A percentile compares a stretch with the other conserved stretches of the same genome.
These are phyloP conservation scores for Atkinsonella texensis DNA, from an alignment of 2,329 filamentous ascomycete species.

Conservation along the genomic window DNA sequence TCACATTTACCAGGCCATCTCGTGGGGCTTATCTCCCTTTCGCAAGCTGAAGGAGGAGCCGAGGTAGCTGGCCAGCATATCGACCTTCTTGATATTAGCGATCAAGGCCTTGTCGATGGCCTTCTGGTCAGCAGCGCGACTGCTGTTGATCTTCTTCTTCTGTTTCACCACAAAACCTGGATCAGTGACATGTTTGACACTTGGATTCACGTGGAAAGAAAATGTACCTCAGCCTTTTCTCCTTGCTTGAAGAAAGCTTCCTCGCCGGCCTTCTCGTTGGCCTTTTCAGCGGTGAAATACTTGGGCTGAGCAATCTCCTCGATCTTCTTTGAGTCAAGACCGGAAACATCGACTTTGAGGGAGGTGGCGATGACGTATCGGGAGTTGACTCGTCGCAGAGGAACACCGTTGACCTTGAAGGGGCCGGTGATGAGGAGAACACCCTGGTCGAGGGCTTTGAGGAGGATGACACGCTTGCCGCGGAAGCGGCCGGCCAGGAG, in stretches of 20 bases:
- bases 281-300: slow-evolving; percentile 97
- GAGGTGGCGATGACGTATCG: slow-evolving; percentile 90
- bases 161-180: slow-evolving; percentile 27
- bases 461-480: slow-evolving; percentile 98
- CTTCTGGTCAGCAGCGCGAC: slow-evolving; percentile 95
- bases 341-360: slow-evolving; percentile 70
- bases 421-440: slow-evolving; percentile 97
- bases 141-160: slow-evolving; percentile 95
- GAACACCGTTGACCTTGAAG: slow-evolving; percentile 99
- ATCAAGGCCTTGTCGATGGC: slow-evolving; percentile 93
- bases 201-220: background rate
- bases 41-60: slow-evolving; percentile 93
- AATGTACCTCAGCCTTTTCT: slow-evolving; percentile 87
- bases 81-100: slow-evolving; percentile 96
- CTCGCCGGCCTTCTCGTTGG: slow-evolving; percentile 89
- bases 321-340: slow-evolving; percentile 84
- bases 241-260: slow-evolving; percentile 99
- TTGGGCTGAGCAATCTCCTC: slow-evolving; percentile 61
- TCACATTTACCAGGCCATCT: slow-evolving; percentile 89
- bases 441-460: slow-evolving; percentile 95
- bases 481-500: slow-evolving; percentile 99
- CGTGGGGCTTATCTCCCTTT: slow-evolving; percentile 98
- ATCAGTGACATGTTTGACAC: no score
- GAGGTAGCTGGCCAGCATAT: slow-evolving; percentile 87
- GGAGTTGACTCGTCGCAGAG: slow-evolving; percentile 86